Base-by-base conservation (phyloP, 208 protist genomes). In the Borovskyia barvae region DNA sequence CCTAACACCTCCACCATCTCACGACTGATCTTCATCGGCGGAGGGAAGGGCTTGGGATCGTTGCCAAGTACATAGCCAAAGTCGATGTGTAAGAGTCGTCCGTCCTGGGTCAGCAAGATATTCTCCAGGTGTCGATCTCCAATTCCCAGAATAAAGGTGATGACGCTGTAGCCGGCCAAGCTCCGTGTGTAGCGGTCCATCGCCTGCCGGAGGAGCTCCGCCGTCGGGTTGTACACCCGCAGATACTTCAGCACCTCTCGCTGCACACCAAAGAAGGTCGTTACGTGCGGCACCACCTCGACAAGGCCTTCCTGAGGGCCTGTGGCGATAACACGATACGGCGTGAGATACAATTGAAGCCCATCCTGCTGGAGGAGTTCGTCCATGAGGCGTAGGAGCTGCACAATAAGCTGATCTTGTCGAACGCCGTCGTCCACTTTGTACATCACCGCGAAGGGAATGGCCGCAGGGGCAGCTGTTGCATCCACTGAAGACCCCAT, bases 331-430 rank as follows among this genome's bases (percentile, higher is more conserved):
- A 98, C 95, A 24, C 82, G 72, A 63, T 99, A 99, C 0, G 94
- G 92, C 22, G 90, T 97, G 2, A 99, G 77, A 39, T 90, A 85
- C 4, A 99, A 65, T 71, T 98, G 95, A 14, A 99, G 73, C 8
- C 94, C 93, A 35, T 98, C 88, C 37, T 92, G 85, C 49, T 93
- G 88, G 19, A 98, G 68, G 20, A 98, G 66, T 12, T 52, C 52
- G 70, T 99, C 95, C 75, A 97, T 96, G 3, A 97, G 55, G 8
- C 64, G 47, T 8, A 99, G 76, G 2, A 97, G 41, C 61, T 98
- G 95, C 33, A 98, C 76, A n/a, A 98, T 87, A 7, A 99, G 77
- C 73, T 98, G 96, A 65, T 99, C 98, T 75, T 99, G 98, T 40
- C 98, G 79, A 15, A 99, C 76, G 57, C 99, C 97, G 72, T 99